These are phyloP conservation scores for Trifolium fragiferum DNA, from an alignment of 306 rosid genomes.

Conservation along the genomic window DNA sequence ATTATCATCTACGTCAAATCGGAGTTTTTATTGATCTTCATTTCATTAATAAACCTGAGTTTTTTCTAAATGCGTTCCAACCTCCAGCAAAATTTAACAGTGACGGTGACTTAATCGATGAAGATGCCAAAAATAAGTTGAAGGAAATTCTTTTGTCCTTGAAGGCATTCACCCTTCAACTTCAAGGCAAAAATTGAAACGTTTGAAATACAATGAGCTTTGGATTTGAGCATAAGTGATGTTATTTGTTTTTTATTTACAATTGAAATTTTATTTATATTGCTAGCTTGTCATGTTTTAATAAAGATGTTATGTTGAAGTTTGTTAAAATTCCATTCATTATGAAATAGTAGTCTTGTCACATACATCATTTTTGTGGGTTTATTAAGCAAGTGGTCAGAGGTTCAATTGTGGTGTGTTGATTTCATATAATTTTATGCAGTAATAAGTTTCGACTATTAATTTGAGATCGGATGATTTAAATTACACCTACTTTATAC, in stretches of 20 bases:
- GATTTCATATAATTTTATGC: too few species aligned
- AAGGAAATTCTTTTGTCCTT: constrained; percentile 61
- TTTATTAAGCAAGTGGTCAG: too few species aligned
- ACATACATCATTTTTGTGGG: too few species aligned
- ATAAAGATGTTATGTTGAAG: not conserved
- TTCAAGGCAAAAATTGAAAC: constrained; percentile 43
- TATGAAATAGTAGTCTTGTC: not conserved
- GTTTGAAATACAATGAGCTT: constrained; percentile 1
- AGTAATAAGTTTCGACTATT: too few species aligned
- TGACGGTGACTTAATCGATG: constrained; percentile 62
- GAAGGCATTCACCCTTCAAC: constrained; percentile 57
- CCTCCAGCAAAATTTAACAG: constrained; percentile 74
- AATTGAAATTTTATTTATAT: not conserved
- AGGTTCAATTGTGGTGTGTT: too few species aligned
- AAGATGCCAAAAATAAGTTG: constrained; percentile 48
- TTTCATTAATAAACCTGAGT: constrained; percentile 93
- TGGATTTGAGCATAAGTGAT: not conserved
- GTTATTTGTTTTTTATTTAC: constrained; percentile 9
- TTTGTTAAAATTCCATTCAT: too few species aligned
- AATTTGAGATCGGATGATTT: too few species aligned
- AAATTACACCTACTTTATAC: too few species aligned
- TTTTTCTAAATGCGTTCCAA: constrained; percentile 63
- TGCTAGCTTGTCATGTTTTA: not conserved
- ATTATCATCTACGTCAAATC: constrained; percentile 85
- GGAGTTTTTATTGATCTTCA: constrained; percentile 87